A percentile compares a stretch with the other conserved stretches of the same genome.
Evolutionary conservation across 768 basidiomycete genomes (phyloP).

Genomic region (Brasilioporus rufonigricans): DNA sequence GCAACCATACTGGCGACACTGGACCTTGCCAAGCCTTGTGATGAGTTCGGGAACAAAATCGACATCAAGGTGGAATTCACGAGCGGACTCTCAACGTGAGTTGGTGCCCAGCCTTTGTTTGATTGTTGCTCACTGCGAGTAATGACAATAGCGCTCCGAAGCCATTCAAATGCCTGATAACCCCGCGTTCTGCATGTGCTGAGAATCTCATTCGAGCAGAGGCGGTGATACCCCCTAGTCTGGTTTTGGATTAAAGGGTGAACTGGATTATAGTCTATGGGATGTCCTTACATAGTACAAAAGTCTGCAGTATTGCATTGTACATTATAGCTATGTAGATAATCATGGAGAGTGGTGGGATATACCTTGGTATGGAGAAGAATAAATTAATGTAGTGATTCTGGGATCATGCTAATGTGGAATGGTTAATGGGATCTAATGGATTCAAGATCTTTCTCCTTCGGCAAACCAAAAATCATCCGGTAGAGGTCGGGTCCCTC

Average conservation of each 20-base stretch:
- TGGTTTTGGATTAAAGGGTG: background rate
- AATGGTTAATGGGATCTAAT: constrained; percentile 3
- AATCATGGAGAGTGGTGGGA: constrained; percentile 2
- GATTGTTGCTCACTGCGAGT: background rate
- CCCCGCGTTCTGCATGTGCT: constrained; percentile 9
- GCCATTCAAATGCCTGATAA: constrained; percentile 25
- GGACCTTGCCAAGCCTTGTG: constrained; percentile 24
- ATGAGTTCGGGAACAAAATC: constrained; percentile 32
- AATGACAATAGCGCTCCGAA: constrained; percentile 18
- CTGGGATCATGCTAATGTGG: background rate
- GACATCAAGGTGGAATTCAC: constrained; percentile 25
- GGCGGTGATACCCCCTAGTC: background rate
- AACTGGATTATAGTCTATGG: background rate
- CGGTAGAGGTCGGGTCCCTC: constrained; percentile 78
- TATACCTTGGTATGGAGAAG: background rate
- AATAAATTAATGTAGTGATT: background rate
- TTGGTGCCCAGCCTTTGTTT: background rate
- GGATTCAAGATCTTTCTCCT: constrained; percentile 6
- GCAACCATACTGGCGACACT: constrained; percentile 32
- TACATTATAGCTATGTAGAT: constrained; percentile 1
- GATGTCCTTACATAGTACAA: background rate
- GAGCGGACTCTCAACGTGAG: constrained; percentile 19
- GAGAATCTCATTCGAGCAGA: constrained; percentile 18
- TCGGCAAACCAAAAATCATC: constrained; percentile 34
- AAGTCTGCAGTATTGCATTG: constrained; percentile 1